Evolutionary conservation across 1,139 yeast species (phyloP).

Genomic region (Yamadazyma buinensis): DNA sequence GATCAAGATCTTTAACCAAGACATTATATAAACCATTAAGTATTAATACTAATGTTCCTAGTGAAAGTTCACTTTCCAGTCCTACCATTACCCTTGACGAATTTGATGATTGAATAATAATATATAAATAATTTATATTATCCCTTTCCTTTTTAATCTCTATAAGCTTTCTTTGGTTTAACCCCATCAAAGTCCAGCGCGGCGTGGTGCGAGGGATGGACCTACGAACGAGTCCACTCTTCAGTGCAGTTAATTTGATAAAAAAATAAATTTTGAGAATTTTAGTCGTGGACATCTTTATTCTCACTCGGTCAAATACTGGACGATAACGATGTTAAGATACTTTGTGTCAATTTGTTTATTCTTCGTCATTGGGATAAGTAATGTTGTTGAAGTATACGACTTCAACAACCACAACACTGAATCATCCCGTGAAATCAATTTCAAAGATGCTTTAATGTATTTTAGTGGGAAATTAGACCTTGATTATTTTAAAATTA

Average conservation of each 20-base stretch:
- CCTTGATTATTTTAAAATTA: constrained; percentile 29
- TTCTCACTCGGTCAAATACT: constrained; percentile 4
- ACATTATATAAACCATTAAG: constrained; percentile 36
- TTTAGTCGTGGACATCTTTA: too few relatives aligned
- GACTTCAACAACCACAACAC: constrained; percentile 14
- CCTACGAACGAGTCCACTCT: too few relatives aligned
- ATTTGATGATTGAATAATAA: constrained; percentile 13
- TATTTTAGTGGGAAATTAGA: constrained; percentile 41
- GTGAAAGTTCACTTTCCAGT: constrained; percentile 13
- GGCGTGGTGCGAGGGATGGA: too few relatives aligned
- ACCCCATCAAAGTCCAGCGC: too few relatives aligned
- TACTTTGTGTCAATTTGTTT: neutral
- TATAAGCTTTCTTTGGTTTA: too few relatives aligned
- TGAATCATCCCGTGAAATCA: constrained; percentile 10
- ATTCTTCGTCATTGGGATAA: constrained; percentile 2
- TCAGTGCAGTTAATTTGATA: too few relatives aligned
- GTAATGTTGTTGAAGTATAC: constrained; percentile 14
- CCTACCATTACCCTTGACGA: constrained; percentile 44
- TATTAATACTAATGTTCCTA: constrained; percentile 15
- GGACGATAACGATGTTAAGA: constrained; percentile 2
- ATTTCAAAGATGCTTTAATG: constrained; percentile 19
- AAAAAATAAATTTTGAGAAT: too few relatives aligned
- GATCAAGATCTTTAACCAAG: constrained; percentile 28
- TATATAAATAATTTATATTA: too few relatives aligned
- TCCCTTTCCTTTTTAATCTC: too few relatives aligned